Conservation (phyloP, 2,329 filamentous ascomycete species). For the Tricladium varicosporioides region DNA sequence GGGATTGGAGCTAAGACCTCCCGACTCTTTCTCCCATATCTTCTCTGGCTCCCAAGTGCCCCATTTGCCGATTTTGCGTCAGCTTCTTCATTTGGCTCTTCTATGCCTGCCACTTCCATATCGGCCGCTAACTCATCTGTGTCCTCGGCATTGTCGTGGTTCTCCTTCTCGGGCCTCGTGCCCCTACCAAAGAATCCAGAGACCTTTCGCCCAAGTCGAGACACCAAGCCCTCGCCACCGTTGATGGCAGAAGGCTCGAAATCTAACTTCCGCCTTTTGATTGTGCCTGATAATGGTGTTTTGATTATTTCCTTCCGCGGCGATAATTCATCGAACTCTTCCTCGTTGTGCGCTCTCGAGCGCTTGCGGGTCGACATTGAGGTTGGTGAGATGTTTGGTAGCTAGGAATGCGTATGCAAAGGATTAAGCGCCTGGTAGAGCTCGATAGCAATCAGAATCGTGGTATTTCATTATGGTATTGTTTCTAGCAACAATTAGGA, state of each 20-base stretch:
- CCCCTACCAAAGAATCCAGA: constrained; percentile 7
- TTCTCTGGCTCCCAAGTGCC: not conserved
- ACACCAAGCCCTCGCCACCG: not conserved
- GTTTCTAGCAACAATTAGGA: not conserved
- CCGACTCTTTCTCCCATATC: constrained; percentile 1
- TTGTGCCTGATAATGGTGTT: constrained; percentile 9
- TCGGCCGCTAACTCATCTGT: constrained; percentile 3
- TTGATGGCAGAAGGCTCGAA: constrained; percentile 8
- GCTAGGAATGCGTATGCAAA: not conserved
- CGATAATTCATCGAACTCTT: constrained; percentile 21
- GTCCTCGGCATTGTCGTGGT: constrained; percentile 4
- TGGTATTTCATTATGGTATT: not conserved
- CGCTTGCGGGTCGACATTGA: constrained; percentile 18
- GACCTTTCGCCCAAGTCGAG: not conserved
- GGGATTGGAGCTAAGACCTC: constrained; percentile 6
- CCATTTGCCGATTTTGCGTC: not conserved
- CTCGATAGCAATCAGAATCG: too few species aligned
- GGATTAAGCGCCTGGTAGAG: not conserved
- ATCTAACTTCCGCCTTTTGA: constrained; percentile 20
- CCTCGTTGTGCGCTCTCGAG: constrained; percentile 18
- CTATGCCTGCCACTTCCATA: not conserved
- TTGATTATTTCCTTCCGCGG: constrained; percentile 4
- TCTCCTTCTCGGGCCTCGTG: constrained; percentile 13
- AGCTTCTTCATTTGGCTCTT: not conserved
- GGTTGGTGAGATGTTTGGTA: constrained; percentile 2